Evolutionary conservation across 2,329 filamentous ascomycete species (phyloP).

Genomic region (Phaeosphaeriaceae sp.): DNA sequence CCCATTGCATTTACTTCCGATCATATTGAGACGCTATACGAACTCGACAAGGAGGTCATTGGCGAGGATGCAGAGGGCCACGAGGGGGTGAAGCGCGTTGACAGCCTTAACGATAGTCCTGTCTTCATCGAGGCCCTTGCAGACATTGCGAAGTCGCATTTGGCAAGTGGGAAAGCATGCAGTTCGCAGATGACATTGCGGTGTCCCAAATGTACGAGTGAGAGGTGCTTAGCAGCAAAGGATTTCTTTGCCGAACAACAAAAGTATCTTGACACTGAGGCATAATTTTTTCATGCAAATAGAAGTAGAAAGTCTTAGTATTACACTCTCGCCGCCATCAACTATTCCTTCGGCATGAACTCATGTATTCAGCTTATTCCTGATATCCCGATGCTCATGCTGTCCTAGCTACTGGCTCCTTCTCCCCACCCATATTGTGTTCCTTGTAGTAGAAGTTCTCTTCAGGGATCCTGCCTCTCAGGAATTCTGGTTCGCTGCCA

Average conservation of each 20-base stretch:
- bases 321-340: conserved; percentile 20
- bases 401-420: conserved; percentile 45
- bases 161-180: conserved; percentile 72
- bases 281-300: conserved; percentile 16
- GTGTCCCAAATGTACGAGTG: conserved; percentile 92
- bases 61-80: conserved; percentile 69
- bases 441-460: conserved; percentile 82
- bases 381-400: conserved; percentile 16
- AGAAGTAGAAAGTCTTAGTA: conserved; percentile 31
- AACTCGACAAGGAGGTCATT: conserved; percentile 94
- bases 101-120: conserved; percentile 88
- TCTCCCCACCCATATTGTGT: conserved; percentile 50
- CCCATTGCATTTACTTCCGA: conserved; percentile 99
- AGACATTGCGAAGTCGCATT: conserved; percentile 81
- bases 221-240: conserved; percentile 80
- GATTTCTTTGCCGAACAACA: conserved; percentile 64
- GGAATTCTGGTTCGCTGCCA: conserved; percentile 84
- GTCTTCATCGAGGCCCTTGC: conserved; percentile 91
- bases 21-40: conserved; percentile 96
- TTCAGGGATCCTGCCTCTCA: conserved; percentile 85
- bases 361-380: background rate
- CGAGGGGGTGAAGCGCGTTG: conserved; percentile 76
- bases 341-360: background rate
- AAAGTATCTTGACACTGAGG: conserved; percentile 26
- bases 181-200: conserved; percentile 87